phyloP scores from a whole-genome alignment of 352 stramenopile genomes.

The Phytophthora rubi region DNA sequence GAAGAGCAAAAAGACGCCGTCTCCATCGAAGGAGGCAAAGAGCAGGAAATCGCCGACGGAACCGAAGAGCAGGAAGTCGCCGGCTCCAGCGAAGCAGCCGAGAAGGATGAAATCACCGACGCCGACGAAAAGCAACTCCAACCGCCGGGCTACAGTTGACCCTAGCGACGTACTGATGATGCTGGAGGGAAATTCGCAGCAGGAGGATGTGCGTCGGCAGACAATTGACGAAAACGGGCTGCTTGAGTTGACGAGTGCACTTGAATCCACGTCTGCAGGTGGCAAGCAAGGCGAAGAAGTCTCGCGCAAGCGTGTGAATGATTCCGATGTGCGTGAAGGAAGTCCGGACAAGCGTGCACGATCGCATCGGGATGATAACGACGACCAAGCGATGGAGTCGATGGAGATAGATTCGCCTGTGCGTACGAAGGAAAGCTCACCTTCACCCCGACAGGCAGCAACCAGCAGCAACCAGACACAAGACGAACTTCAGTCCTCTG shows the following conservation, averaged over 20 bases:
- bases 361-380: not conserved
- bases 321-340: slow-evolving; percentile 13
- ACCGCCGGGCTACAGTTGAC: slow-evolving; percentile 59
- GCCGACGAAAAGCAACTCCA: slow-evolving; percentile 12
- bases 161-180: slow-evolving; percentile 48
- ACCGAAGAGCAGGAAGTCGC: slow-evolving; percentile 3
- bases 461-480: slow-evolving; percentile 6
- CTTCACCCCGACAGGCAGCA: not conserved
- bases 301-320: slow-evolving; percentile 41
- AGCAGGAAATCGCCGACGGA: slow-evolving; percentile 11
- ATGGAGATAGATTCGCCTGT: slow-evolving; percentile 29
- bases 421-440: slow-evolving; percentile 2
- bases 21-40: slow-evolving; percentile 16
- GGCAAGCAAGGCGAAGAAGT: slow-evolving; percentile 10
- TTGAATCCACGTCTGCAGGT: slow-evolving; percentile 17
- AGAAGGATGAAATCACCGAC: slow-evolving; percentile 11
- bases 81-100: slow-evolving; percentile 14
- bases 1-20: slow-evolving; percentile 6
- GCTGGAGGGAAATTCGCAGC: slow-evolving; percentile 13
- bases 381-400: slow-evolving; percentile 21
- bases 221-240: slow-evolving; percentile 68
- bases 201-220: slow-evolving; percentile 46
- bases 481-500: not conserved
- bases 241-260: slow-evolving; percentile 42
- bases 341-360: slow-evolving; percentile 28